Conservation (phyloP, 495 filamentous ascomycete genomes). For the Cladorrhinum samala region DNA sequence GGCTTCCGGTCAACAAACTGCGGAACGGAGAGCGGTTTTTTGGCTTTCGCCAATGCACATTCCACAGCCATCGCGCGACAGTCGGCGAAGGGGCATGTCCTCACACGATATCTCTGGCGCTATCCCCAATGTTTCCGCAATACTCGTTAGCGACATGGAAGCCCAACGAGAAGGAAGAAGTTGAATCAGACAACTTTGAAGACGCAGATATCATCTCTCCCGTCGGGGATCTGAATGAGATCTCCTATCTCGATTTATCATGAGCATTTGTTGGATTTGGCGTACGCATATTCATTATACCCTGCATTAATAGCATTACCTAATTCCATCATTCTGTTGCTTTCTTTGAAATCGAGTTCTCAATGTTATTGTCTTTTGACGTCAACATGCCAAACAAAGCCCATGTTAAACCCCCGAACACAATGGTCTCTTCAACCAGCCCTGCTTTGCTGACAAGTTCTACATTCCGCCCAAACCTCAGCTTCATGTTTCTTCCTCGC, state of each 20-base stretch:
- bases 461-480: too few species aligned
- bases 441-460: too few species aligned
- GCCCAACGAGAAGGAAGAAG: background rate
- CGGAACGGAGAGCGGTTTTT: conserved; percentile 41
- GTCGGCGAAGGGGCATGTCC: conserved; percentile 41
- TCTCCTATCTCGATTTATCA: conserved; percentile 24
- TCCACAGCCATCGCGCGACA: conserved; percentile 39
- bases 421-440: too few species aligned
- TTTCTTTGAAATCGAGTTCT: too few species aligned
- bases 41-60: conserved; percentile 44
- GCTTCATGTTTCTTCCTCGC: too few species aligned
- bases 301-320: too few species aligned
- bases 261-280: too few species aligned
- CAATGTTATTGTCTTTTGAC: too few species aligned
- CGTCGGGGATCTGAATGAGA: conserved; percentile 19
- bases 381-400: too few species aligned
- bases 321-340: too few species aligned
- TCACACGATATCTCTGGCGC: conserved; percentile 17
- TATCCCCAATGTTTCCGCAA: background rate
- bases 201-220: conserved; percentile 20
- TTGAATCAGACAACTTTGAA: conserved; percentile 17
- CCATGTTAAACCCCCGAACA: too few species aligned
- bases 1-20: conserved; percentile 39
- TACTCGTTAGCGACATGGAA: conserved; percentile 5
- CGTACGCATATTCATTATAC: too few species aligned